phyloP scores from a whole-genome alignment of 2,329 filamentous ascomycete genomes.

The Teratosphaeria destructans region DNA sequence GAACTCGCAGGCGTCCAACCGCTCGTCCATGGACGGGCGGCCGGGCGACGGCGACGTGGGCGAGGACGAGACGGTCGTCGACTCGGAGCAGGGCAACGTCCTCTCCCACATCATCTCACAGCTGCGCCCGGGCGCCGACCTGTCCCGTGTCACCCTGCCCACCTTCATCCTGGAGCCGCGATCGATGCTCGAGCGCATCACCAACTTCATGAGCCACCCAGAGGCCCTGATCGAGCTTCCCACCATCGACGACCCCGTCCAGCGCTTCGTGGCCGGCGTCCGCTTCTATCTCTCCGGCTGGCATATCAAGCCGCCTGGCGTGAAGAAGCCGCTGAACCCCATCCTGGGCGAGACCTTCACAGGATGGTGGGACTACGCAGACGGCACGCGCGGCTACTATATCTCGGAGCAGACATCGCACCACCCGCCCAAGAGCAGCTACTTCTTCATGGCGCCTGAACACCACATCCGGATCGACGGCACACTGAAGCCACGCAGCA shows the following conservation, averaged over 20 bases:
- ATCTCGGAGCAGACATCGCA: constrained; percentile 96
- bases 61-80: constrained; percentile 61
- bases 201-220: constrained; percentile 99
- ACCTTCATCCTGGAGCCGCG: constrained; percentile 97
- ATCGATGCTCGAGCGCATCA: constrained; percentile 97
- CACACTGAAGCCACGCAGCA: constrained; percentile 86
- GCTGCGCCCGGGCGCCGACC: constrained; percentile 84
- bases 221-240: constrained; percentile 88
- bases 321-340: constrained; percentile 96
- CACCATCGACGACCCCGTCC: constrained; percentile 73
- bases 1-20: constrained; percentile 31
- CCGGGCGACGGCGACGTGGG: constrained; percentile 28
- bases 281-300: constrained; percentile 98
- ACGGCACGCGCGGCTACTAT: constrained; percentile 82
- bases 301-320: constrained; percentile 95
- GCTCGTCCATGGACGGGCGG: constrained; percentile 33
- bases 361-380: constrained; percentile 79
- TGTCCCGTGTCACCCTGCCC: constrained; percentile 86
- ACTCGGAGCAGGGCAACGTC: constrained; percentile 91
- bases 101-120: constrained; percentile 96
- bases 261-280: constrained; percentile 87
- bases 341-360: constrained; percentile 92
- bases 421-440: constrained; percentile 95
- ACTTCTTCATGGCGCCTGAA: constrained; percentile 95
- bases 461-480: constrained; percentile 93